Conservation (phyloP, 2,329 filamentous ascomycete genomes). For the Cryphonectria nitschkei region DNA sequence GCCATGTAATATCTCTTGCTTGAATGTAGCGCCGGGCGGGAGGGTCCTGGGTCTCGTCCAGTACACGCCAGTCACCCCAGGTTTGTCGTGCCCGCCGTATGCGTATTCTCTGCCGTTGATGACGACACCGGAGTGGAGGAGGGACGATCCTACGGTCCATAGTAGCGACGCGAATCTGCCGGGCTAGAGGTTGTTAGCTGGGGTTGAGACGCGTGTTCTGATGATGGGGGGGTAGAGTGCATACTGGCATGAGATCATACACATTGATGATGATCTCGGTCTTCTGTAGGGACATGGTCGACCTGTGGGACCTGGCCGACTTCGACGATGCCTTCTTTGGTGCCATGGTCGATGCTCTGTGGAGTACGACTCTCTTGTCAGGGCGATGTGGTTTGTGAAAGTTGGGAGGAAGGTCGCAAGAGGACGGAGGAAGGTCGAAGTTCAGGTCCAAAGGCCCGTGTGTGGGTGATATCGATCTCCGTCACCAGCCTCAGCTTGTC, state of each 20-base stretch:
- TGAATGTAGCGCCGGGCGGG: slow-evolving; percentile 78
- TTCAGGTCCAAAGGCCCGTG: slow-evolving; percentile 2
- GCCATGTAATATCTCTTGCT: slow-evolving; percentile 75
- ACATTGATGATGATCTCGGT: slow-evolving; percentile 77
- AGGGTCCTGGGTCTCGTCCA: slow-evolving; percentile 74
- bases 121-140: slow-evolving; percentile 82
- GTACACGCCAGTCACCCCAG: slow-evolving; percentile 76
- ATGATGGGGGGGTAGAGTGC: slow-evolving; percentile 31
- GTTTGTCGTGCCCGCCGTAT: slow-evolving; percentile 78
- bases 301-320: slow-evolving; percentile 56
- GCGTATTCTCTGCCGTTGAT: slow-evolving; percentile 82
- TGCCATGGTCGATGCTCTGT: slow-evolving; percentile 40
- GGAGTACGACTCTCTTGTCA: not conserved
- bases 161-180: slow-evolving; percentile 75
- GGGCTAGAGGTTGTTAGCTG: slow-evolving; percentile 51
- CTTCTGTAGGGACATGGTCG: slow-evolving; percentile 70
- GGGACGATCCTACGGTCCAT: slow-evolving; percentile 76
- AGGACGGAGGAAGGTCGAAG: not conserved
- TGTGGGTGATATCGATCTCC: slow-evolving; percentile 11
- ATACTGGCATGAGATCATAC: slow-evolving; percentile 75
- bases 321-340: slow-evolving; percentile 47
- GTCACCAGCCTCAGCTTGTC: slow-evolving; percentile 10
- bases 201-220: not conserved
- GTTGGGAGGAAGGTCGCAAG: not conserved
- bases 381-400: not conserved